A percentile compares a stretch with the other conserved stretches of the same genome.
phyloP scores from a whole-genome alignment of 1,139 yeast species.

The Geotrichum restrictum region DNA sequence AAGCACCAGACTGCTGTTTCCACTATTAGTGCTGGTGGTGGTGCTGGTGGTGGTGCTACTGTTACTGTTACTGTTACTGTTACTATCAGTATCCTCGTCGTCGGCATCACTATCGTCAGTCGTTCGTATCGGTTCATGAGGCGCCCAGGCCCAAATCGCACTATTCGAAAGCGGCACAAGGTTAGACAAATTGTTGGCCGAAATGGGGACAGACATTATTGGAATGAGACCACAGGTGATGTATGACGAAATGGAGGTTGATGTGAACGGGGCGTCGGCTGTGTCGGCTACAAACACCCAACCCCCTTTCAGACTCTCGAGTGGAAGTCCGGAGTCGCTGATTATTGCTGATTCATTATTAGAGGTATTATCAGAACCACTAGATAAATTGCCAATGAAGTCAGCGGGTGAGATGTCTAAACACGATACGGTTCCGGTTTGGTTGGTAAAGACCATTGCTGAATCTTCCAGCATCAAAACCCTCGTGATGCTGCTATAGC shows the following conservation, averaged over 20 bases:
- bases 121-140: slow-evolving; percentile 47
- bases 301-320: neutral
- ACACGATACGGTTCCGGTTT: slow-evolving; percentile 21
- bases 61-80: slow-evolving; percentile 11
- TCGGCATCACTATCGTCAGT: neutral
- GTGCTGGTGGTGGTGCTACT: slow-evolving; percentile 4
- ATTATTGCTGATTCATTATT: neutral
- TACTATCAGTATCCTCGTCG: neutral
- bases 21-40: slow-evolving; percentile 7
- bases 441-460: slow-evolving; percentile 22
- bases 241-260: slow-evolving; percentile 34
- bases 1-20: slow-evolving; percentile 21
- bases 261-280: slow-evolving; percentile 14
- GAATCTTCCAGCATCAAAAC: slow-evolving; percentile 20
- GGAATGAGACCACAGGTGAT: slow-evolving; percentile 60
- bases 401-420: slow-evolving; percentile 14
- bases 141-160: slow-evolving; percentile 71
- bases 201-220: slow-evolving; percentile 42
- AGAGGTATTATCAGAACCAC: neutral
- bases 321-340: neutral
- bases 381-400: slow-evolving; percentile 12
- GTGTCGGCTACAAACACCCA: slow-evolving; percentile 14
- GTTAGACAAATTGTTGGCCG: slow-evolving; percentile 19
- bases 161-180: slow-evolving; percentile 36
- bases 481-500: no score